phyloP scores from a whole-genome alignment of 2,329 filamentous ascomycete genomes.

The Penicillium vulpinum region DNA sequence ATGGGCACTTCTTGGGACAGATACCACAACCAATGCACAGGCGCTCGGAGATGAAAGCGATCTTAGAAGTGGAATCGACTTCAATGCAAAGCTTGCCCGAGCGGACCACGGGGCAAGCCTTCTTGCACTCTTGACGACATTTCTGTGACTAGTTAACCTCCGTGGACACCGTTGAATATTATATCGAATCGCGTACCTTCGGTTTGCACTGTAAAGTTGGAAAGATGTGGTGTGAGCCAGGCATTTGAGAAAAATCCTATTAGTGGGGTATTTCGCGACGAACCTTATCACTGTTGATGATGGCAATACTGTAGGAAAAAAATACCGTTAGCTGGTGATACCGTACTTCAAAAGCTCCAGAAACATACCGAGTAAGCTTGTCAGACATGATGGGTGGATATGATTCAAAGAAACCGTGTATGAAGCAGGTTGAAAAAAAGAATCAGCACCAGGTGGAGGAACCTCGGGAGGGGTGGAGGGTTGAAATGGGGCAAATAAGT shows the following conservation, averaged over 20 bases:
- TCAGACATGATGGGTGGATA: constrained; percentile 69
- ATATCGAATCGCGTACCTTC: constrained; percentile 58
- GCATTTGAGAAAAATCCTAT: constrained; percentile 36
- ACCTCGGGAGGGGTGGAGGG: not conserved
- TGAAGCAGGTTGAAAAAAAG: constrained; percentile 9
- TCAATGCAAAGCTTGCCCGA: constrained; percentile 98
- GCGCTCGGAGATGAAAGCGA: constrained; percentile 96
- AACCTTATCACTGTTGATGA: constrained; percentile 98
- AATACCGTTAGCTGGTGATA: constrained; percentile 16
- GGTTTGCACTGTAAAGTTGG: constrained; percentile 72
- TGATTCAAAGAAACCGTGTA: constrained; percentile 21
- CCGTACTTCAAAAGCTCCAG: not conserved
- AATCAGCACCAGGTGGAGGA: constrained; percentile 9
- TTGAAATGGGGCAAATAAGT: constrained; percentile 1
- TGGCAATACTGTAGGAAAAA: constrained; percentile 73
- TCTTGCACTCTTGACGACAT: constrained; percentile 99
- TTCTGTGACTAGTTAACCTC: constrained; percentile 60
- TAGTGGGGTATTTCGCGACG: constrained; percentile 36
- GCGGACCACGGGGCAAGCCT: constrained; percentile 94
- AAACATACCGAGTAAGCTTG: constrained; percentile 84
- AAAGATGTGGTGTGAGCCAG: constrained; percentile 43
- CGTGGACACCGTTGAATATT: not conserved
- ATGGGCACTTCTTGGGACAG: constrained; percentile 98
- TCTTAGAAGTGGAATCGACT: constrained; percentile 81
- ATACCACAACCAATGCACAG: constrained; percentile 99